phyloP scores from a whole-genome alignment of 1,284 basidiomycete genomes.

The Anthracocystis panici-leucophaei region DNA sequence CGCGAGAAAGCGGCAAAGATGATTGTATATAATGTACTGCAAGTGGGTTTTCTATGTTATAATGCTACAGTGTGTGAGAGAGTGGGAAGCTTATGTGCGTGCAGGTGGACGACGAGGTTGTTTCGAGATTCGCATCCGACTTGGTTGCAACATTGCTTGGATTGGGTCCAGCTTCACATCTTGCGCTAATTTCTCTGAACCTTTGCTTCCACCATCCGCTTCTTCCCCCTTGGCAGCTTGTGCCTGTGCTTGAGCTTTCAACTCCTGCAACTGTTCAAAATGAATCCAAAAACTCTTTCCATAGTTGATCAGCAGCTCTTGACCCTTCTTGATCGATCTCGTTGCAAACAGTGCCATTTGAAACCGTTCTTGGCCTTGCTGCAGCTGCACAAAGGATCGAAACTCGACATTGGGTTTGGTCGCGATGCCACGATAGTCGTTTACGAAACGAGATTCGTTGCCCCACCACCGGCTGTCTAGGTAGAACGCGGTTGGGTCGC shows the following conservation, averaged over 20 bases:
- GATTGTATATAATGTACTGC: too few relatives aligned
- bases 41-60: too few relatives aligned
- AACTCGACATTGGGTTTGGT: slow-evolving; percentile 55
- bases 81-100: not conserved
- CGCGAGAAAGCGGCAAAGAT: not conserved
- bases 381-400: slow-evolving; percentile 41
- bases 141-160: slow-evolving; percentile 42
- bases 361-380: not conserved
- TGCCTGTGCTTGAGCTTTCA: not conserved
- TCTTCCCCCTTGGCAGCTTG: not conserved
- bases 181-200: not conserved
- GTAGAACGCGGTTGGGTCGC: slow-evolving; percentile 32
- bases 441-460: slow-evolving; percentile 76
- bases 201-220: not conserved
- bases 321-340: slow-evolving; percentile 79
- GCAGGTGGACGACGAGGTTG: slow-evolving; percentile 18
- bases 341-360: slow-evolving; percentile 63
- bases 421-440: slow-evolving; percentile 62
- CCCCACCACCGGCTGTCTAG: slow-evolving; percentile 72
- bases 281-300: slow-evolving; percentile 88
- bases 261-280: slow-evolving; percentile 19
- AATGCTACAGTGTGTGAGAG: not conserved
- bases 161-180: slow-evolving; percentile 17
- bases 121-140: slow-evolving; percentile 32
- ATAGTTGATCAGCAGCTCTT: slow-evolving; percentile 89